Percentiles rank a stretch among this genome's conserved stretches.
These are phyloP conservation scores for Zostera marina DNA, from an alignment of 116 monocot species.

Conservation along the genomic window DNA sequence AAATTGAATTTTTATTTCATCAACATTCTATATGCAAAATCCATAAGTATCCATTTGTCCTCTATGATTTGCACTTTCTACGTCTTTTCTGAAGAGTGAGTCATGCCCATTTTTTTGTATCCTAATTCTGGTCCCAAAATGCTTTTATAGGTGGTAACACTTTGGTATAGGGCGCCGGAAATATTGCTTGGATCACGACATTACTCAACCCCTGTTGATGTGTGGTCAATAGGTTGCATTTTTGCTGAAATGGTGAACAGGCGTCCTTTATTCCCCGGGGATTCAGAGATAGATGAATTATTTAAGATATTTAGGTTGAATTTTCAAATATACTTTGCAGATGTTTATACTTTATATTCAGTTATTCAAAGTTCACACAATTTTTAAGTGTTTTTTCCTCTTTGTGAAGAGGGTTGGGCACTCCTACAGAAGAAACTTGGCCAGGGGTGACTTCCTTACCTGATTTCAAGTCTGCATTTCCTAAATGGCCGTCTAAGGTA, in stretches of 20 bases:
- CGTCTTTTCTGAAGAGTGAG: too few species aligned
- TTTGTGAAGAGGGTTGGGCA: constrained; percentile 52
- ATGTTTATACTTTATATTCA: background rate
- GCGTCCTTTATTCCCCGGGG: constrained; percentile 79
- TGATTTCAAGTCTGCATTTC: constrained; percentile 84
- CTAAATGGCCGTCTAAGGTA: constrained; percentile 85
- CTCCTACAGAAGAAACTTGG: constrained; percentile 88
- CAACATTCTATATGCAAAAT: too few species aligned
- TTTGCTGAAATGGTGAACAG: constrained; percentile 97
- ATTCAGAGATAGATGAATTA: constrained; percentile 93
- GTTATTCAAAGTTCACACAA: too few species aligned
- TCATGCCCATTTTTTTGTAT: background rate
- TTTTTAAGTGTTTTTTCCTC: background rate
- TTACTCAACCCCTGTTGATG: constrained; percentile 87
- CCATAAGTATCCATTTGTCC: too few species aligned
- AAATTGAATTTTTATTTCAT: too few species aligned
- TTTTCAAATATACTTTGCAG: background rate
- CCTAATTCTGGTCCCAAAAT: background rate
- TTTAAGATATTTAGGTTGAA: constrained; percentile 95
- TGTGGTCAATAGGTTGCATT: constrained; percentile 97
- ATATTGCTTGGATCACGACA: constrained; percentile 82
- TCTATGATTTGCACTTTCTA: too few species aligned
- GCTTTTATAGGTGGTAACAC: constrained; percentile 74
- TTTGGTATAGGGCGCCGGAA: constrained; percentile 98
- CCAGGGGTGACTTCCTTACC: constrained; percentile 84